Percentiles rank a stretch among this genome's conserved stretches.
Evolutionary conservation across 805 yeast species (phyloP).

Genomic region (Limtongia smithiae): DNA sequence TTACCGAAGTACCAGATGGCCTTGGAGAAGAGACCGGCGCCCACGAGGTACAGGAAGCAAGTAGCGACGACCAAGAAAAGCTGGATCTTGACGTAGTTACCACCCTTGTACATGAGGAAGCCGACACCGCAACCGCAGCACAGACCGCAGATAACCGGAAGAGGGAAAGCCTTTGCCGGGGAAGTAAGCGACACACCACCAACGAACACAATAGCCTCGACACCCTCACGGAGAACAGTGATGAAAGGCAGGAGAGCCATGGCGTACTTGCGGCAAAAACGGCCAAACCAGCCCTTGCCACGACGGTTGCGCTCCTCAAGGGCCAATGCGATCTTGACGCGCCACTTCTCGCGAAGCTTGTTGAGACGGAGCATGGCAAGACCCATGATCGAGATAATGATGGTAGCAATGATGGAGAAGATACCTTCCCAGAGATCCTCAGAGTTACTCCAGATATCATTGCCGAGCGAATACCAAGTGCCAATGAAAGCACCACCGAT

Average conservation of each 20-base stretch:
- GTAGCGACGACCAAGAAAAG: constrained; percentile 84
- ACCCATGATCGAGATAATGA: constrained; percentile 91
- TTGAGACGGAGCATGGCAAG: constrained; percentile 92
- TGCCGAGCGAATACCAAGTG: constrained; percentile 75
- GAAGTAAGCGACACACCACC: constrained; percentile 87
- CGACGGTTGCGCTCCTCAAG: constrained; percentile 41
- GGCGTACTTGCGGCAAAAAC: constrained; percentile 67
- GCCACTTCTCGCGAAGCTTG: constrained; percentile 97
- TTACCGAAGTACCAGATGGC: constrained; percentile 87
- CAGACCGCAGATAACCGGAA: constrained; percentile 87
- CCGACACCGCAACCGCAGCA: constrained; percentile 77
- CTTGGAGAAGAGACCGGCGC: constrained; percentile 91
- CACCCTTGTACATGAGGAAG: constrained; percentile 68
- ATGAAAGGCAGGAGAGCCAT: constrained; percentile 87
- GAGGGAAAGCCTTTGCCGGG: constrained; percentile 73
- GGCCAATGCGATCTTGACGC: constrained; percentile 87
- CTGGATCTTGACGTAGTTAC: constrained; percentile 78
- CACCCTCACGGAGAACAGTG: constrained; percentile 93
- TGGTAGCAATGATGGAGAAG: constrained; percentile 83
- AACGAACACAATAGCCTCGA: constrained; percentile 92
- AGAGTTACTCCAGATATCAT: constrained; percentile 78
- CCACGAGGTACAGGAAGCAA: constrained; percentile 78
- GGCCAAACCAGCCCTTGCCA: constrained; percentile 42
- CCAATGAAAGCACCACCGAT: constrained; percentile 95
- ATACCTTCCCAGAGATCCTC: constrained; percentile 98